phyloP scores from a whole-genome alignment of 2,329 filamentous ascomycete species.

The Alternaria incomplexa region DNA sequence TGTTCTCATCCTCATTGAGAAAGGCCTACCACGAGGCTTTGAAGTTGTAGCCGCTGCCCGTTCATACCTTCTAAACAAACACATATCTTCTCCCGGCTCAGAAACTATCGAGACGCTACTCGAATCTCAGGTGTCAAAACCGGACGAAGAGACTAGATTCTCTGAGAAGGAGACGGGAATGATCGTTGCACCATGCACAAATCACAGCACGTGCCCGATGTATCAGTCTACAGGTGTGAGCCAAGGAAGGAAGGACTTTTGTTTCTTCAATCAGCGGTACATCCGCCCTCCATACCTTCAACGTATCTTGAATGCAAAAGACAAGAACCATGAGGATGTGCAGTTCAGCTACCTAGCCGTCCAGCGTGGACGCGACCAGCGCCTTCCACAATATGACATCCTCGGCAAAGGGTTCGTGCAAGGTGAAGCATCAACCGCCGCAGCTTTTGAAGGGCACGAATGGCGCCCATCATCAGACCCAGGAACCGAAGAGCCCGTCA shows the following conservation, averaged over 20 bases:
- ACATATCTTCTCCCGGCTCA: conserved; percentile 69
- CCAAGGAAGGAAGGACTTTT: conserved; percentile 83
- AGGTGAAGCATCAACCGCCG: conserved; percentile 63
- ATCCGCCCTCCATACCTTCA: conserved; percentile 84
- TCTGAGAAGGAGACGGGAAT: conserved; percentile 63
- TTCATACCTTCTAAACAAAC: conserved; percentile 75
- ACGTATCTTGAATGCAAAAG: conserved; percentile 69
- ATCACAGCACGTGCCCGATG: conserved; percentile 88
- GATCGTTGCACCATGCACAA: conserved; percentile 77
- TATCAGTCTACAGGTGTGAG: conserved; percentile 74
- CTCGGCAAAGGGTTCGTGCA: conserved; percentile 51
- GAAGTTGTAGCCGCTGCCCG: conserved; percentile 88
- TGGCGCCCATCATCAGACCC: conserved; percentile 18
- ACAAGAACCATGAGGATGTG: conserved; percentile 86
- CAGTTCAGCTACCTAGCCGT: conserved; percentile 89
- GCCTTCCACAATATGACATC: conserved; percentile 46
- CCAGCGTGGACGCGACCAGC: conserved; percentile 73
- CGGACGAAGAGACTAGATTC: conserved; percentile 40
- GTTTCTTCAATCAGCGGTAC: conserved; percentile 88
- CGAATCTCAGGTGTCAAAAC: conserved; percentile 52
- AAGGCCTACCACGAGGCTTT: conserved; percentile 89
- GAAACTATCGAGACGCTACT: conserved; percentile 47
- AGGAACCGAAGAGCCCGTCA: conserved; percentile 36
- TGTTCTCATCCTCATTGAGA: conserved; percentile 85
- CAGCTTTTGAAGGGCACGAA: conserved; percentile 75